A percentile compares a stretch with the other conserved stretches of the same genome.
Conservation (phyloP, 352 stramenopile genomes). For the Phytophthora quininea region DNA sequence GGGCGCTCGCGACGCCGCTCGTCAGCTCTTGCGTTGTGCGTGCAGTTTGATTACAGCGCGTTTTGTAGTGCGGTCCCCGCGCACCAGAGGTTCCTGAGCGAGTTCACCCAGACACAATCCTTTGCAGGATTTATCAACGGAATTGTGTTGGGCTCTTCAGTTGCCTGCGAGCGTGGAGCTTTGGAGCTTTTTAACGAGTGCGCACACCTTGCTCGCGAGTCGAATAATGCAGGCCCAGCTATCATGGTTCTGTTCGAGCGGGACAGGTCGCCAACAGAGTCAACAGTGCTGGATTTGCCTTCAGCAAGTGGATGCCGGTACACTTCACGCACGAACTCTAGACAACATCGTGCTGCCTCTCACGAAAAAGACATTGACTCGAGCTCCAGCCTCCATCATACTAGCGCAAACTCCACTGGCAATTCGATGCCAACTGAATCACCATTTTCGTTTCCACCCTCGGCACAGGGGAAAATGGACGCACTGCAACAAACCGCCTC, state of each 20-base stretch:
- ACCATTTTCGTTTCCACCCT: conserved; percentile 5
- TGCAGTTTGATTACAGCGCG: conserved; percentile 56
- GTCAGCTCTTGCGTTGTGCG: conserved; percentile 50
- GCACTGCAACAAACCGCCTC: neutral
- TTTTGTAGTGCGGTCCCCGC: conserved; percentile 42
- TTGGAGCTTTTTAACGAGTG: conserved; percentile 73
- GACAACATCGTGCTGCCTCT: neutral
- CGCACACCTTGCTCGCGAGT: conserved; percentile 56
- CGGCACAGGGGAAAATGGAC: conserved; percentile 7
- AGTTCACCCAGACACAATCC: conserved; percentile 68
- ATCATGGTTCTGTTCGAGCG: conserved; percentile 68
- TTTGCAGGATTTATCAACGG: conserved; percentile 73
- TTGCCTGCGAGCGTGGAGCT: conserved; percentile 30
- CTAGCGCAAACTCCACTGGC: conserved; percentile 4
- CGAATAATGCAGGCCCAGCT: conserved; percentile 33
- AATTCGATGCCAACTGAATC: conserved; percentile 9
- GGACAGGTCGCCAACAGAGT: conserved; percentile 43
- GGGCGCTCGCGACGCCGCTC: conserved; percentile 41
- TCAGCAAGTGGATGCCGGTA: neutral
- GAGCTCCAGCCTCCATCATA: conserved; percentile 1
- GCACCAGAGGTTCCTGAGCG: conserved; percentile 41
- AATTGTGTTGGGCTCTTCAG: conserved; percentile 48
- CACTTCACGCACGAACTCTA: neutral
- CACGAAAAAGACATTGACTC: conserved; percentile 1
- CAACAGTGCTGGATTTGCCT: conserved; percentile 41